phyloP scores from a whole-genome alignment of 129 eudicot species.

The Ambrosia artemisiifolia region DNA sequence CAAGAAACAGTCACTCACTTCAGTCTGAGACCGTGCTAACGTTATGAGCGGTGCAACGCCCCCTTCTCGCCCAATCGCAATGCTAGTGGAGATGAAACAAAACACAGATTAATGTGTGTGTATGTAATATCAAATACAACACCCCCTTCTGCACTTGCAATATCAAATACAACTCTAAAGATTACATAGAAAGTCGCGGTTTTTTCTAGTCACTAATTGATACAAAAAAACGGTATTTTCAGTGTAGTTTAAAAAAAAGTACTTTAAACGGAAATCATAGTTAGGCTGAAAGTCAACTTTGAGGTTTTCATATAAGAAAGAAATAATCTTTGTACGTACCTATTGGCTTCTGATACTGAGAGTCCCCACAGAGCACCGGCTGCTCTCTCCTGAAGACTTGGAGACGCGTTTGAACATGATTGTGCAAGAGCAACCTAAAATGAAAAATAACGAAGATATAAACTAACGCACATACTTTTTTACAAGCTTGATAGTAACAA shows the following conservation, averaged over 20 bases:
- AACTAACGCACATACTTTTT: background rate
- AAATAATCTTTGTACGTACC: constrained; percentile 39
- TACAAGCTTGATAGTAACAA: background rate
- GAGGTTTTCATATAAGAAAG: background rate
- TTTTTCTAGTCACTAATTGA: background rate
- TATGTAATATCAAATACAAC: background rate
- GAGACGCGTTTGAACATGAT: constrained; percentile 80
- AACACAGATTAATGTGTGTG: background rate
- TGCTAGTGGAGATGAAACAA: constrained; percentile 42
- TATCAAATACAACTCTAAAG: background rate
- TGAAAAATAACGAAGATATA: background rate
- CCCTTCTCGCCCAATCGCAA: constrained; percentile 97
- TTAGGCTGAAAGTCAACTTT: background rate
- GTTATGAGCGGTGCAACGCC: constrained; percentile 91
- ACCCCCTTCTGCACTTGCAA: constrained; percentile 15
- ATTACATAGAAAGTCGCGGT: background rate
- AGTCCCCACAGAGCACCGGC: constrained; percentile 99
- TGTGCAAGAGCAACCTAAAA: constrained; percentile 87
- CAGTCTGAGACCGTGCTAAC: constrained; percentile 70
- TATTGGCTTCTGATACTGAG: constrained; percentile 92
- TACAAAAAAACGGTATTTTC: background rate
- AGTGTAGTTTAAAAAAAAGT: background rate
- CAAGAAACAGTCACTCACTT: constrained; percentile 44
- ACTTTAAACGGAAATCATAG: background rate
- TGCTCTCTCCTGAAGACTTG: constrained; percentile 99